phyloP scores from a whole-genome alignment of 2,329 filamentous ascomycete species.

The Colletotrichum coccodes region DNA sequence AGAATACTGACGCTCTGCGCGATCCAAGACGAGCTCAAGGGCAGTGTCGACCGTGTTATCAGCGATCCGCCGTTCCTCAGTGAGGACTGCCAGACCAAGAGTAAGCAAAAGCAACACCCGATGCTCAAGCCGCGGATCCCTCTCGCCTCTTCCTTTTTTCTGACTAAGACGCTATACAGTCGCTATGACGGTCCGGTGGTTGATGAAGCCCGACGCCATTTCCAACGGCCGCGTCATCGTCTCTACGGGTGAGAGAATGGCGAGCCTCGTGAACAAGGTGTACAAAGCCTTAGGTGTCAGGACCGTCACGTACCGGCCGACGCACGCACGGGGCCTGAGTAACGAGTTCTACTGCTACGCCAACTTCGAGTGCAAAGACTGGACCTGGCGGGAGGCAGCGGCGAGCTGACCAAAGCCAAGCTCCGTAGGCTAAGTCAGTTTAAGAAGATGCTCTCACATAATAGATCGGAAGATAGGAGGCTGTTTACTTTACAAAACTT shows the following conservation, averaged over 20 bases:
- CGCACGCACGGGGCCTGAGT: conserved; percentile 77
- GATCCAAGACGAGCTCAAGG: conserved; percentile 70
- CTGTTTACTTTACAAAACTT: not conserved
- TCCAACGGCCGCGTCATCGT: conserved; percentile 63
- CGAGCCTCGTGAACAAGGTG: conserved; percentile 69
- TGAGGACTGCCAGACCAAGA: conserved; percentile 83
- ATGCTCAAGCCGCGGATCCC: not conserved
- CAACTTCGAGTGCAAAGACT: conserved; percentile 74
- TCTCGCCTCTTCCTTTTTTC: not conserved
- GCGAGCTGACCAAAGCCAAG: conserved; percentile 5
- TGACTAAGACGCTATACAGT: conserved; percentile 52
- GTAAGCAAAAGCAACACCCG: conserved; percentile 50
- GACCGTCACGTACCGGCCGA: conserved; percentile 75
- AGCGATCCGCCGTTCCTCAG: conserved; percentile 84
- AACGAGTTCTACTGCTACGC: conserved; percentile 86
- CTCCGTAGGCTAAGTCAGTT: no score
- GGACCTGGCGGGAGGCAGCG: conserved; percentile 50
- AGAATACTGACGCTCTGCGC: no score
- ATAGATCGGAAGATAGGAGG: not conserved
- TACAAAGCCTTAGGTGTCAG: conserved; percentile 71
- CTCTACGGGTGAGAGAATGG: conserved; percentile 84
- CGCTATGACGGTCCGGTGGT: conserved; percentile 80
- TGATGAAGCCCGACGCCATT: conserved; percentile 58
- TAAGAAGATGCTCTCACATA: not conserved
- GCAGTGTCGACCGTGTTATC: conserved; percentile 74